Conservation (phyloP, 495 filamentous ascomycete species). For the Talaromyces adpressus region DNA sequence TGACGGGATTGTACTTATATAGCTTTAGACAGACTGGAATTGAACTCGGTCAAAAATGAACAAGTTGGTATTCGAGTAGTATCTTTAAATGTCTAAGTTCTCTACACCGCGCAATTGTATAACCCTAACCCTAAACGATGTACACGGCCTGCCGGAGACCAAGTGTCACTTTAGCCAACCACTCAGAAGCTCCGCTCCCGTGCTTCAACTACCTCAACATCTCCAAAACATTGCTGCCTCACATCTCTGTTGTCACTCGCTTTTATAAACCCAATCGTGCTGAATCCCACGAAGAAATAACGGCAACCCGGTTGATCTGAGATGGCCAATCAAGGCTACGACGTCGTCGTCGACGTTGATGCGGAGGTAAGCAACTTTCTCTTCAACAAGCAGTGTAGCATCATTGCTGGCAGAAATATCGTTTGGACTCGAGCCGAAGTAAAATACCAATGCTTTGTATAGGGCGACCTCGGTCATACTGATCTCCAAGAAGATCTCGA, state of each 20-base stretch:
- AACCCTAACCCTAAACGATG: neutral
- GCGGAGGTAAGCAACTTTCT: slow-evolving; percentile 57
- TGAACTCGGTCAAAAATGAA: neutral
- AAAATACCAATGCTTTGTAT: neutral
- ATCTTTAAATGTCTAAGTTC: no score
- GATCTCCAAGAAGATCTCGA: slow-evolving; percentile 98
- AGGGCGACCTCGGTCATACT: slow-evolving; percentile 97
- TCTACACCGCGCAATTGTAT: no score
- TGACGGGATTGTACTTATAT: neutral
- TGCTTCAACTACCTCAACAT: slow-evolving; percentile 9
- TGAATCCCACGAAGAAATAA: neutral
- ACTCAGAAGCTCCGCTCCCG: slow-evolving; percentile 11
- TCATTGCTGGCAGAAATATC: neutral
- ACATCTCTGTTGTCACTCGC: neutral
- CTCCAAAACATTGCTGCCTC: slow-evolving; percentile 9
- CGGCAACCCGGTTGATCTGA: neutral
- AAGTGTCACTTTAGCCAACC: slow-evolving; percentile 6
- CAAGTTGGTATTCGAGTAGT: no score
- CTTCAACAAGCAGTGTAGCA: neutral
- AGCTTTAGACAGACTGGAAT: neutral
- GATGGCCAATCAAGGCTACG: slow-evolving; percentile 86
- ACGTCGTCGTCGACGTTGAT: slow-evolving; percentile 95
- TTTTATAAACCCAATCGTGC: neutral
- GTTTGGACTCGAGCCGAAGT: neutral
- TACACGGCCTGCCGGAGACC: slow-evolving; percentile 1